Percentiles rank a stretch among this genome's conserved stretches.
Evolutionary conservation across 768 basidiomycete species (phyloP).

Genomic region (Mycena belliarum): DNA sequence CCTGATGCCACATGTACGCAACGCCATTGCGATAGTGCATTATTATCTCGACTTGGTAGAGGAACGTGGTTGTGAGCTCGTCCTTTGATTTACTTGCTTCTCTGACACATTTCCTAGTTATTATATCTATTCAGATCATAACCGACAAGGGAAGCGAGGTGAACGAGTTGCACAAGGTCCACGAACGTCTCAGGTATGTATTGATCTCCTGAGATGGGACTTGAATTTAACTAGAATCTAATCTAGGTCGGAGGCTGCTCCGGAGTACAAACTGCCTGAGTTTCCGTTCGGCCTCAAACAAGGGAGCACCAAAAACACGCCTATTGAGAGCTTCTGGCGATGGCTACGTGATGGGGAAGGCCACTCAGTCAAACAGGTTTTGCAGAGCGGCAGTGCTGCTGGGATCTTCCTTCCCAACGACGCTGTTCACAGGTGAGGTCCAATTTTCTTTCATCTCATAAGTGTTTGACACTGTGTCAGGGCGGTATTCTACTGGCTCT

Average conservation of each 20-base stretch:
- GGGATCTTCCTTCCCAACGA: neutral
- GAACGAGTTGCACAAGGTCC: neutral
- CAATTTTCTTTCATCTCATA: neutral
- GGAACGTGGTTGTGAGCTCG: neutral
- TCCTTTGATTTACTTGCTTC: neutral
- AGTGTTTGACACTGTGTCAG: neutral
- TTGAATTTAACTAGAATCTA: neutral
- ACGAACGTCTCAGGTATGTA: neutral
- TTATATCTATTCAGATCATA: neutral
- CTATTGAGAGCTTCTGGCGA: conserved; percentile 3
- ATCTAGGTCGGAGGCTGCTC: neutral
- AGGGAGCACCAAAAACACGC: conserved; percentile 2
- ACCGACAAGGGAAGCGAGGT: neutral
- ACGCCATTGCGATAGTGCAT: neutral
- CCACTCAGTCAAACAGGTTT: neutral
- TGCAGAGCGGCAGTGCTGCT: neutral
- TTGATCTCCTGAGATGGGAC: too few species aligned
- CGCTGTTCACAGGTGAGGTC: neutral
- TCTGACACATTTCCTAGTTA: neutral
- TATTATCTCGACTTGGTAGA: neutral
- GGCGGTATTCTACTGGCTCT: neutral
- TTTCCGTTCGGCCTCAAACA: neutral
- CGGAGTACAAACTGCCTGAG: neutral
- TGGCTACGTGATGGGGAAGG: neutral
- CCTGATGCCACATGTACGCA: neutral